phyloP scores from a whole-genome alignment of 441 rosid genomes.

The Biscutella laevigata region DNA sequence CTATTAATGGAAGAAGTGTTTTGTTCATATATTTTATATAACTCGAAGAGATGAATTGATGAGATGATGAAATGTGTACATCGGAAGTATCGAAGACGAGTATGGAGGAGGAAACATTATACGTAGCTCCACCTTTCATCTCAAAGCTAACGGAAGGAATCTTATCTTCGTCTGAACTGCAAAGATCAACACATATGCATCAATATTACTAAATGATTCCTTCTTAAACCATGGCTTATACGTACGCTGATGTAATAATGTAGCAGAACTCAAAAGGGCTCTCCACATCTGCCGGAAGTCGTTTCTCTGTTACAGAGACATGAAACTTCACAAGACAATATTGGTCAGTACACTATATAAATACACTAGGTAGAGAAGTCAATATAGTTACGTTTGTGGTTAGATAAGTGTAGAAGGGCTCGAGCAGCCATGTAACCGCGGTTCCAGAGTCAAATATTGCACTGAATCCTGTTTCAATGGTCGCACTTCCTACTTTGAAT shows the following conservation, averaged over 20 bases:
- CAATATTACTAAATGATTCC: background rate
- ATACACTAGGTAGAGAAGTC: too few relatives aligned
- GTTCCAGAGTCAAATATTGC: constrained; percentile 89
- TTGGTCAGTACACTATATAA: background rate
- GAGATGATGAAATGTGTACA: constrained; percentile 13
- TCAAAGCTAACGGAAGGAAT: constrained; percentile 23
- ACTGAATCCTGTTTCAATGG: constrained; percentile 34
- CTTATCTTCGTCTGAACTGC: constrained; percentile 47
- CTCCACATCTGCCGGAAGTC: constrained; percentile 22
- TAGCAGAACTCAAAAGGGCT: constrained; percentile 78
- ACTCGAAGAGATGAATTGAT: background rate
- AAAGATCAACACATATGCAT: constrained; percentile 11
- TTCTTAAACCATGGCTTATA: background rate
- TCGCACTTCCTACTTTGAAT: constrained; percentile 39
- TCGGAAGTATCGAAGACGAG: constrained; percentile 14
- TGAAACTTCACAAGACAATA: constrained; percentile 46
- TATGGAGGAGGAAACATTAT: constrained; percentile 20
- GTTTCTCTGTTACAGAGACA: constrained; percentile 29
- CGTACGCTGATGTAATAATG: constrained; percentile 16
- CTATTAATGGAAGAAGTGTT: constrained; percentile 32
- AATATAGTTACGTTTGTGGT: constrained; percentile 37
- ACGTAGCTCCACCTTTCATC: constrained; percentile 24
- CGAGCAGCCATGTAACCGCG: constrained; percentile 71
- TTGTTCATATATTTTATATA: background rate
- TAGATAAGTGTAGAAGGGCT: constrained; percentile 66